Percentiles rank a stretch among this genome's conserved stretches.
These are phyloP conservation scores for Berberis vulgaris DNA, from an alignment of 164 flowering plant genomes.

Conservation along the genomic window DNA sequence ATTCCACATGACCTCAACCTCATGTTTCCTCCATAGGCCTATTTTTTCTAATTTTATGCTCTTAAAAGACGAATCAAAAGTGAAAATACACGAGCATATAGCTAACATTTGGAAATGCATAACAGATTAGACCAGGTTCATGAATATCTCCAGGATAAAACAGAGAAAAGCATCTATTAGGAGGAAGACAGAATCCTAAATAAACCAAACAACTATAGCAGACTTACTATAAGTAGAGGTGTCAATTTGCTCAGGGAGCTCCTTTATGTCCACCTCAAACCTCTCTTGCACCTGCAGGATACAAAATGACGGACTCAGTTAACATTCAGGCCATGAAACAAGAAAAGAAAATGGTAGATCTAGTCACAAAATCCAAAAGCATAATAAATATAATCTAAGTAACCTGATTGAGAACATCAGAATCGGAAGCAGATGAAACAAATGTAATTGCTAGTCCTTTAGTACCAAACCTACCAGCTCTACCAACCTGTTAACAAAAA, in stretches of 20 bases:
- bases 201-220: too few species aligned
- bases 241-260: constrained; percentile 98
- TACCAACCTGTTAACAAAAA: constrained; percentile 55
- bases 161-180: too few species aligned
- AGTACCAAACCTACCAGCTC: constrained; percentile 98
- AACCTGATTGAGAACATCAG: constrained; percentile 95
- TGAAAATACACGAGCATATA: too few species aligned
- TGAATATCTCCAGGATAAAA: too few species aligned
- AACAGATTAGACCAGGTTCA: too few species aligned
- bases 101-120: too few species aligned
- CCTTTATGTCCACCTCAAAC: constrained; percentile 96
- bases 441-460: constrained; percentile 97
- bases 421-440: constrained; percentile 86
- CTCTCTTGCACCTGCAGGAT: constrained; percentile 76
- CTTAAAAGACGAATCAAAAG: too few species aligned
- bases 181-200: too few species aligned
- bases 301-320: too few species aligned
- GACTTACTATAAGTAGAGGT: constrained; percentile 93
- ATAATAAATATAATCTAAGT: background rate
- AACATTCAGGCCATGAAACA: background rate
- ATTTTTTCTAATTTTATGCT: too few species aligned
- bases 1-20: too few species aligned
- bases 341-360: background rate
- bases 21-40: too few species aligned
- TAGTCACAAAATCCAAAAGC: background rate